Percentiles rank a stretch among this genome's conserved stretches.
These are phyloP conservation scores for Aspergillus floridensis DNA, from an alignment of 2,329 filamentous ascomycete species.

Conservation along the genomic window DNA sequence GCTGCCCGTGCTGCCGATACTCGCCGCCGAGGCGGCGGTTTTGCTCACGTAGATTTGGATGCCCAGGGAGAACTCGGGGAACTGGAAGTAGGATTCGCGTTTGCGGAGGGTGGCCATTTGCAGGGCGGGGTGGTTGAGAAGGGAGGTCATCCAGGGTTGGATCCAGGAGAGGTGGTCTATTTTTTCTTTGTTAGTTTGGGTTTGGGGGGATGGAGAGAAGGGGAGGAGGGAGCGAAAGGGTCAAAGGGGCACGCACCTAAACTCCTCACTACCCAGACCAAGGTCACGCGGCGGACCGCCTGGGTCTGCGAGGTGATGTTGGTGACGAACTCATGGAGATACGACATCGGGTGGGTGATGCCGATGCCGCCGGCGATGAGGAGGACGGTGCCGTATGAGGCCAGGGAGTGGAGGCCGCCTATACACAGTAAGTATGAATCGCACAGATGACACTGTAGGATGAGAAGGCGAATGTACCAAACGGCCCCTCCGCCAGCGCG, in stretches of 20 bases:
- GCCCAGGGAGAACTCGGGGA: conserved; percentile 25
- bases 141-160: conserved; percentile 34
- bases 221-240: fast-evolving
- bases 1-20: too few species aligned
- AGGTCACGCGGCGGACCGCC: conserved; percentile 28
- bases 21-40: conserved; percentile 5
- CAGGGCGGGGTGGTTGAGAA: conserved; percentile 29
- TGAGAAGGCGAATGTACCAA: conserved; percentile 22
- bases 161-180: conserved; percentile 36
- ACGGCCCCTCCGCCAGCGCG: conserved; percentile 36
- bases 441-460: background rate
- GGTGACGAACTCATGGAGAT: conserved; percentile 31
- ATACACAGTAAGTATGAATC: background rate
- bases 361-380: conserved; percentile 39
- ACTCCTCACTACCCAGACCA: conserved; percentile 36
- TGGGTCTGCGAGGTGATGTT: conserved; percentile 23
- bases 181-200: conserved; percentile 1
- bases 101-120: conserved; percentile 20
- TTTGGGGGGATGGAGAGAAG: background rate
- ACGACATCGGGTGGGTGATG: conserved; percentile 37
- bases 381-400: conserved; percentile 34
- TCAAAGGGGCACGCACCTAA: conserved; percentile 12
- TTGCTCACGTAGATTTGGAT: conserved; percentile 30
- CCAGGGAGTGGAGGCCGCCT: conserved; percentile 32
- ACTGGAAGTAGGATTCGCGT: conserved; percentile 25